Base-by-base conservation (phyloP, 2,329 filamentous ascomycete species). In the Epicoccum sorghinum region DNA sequence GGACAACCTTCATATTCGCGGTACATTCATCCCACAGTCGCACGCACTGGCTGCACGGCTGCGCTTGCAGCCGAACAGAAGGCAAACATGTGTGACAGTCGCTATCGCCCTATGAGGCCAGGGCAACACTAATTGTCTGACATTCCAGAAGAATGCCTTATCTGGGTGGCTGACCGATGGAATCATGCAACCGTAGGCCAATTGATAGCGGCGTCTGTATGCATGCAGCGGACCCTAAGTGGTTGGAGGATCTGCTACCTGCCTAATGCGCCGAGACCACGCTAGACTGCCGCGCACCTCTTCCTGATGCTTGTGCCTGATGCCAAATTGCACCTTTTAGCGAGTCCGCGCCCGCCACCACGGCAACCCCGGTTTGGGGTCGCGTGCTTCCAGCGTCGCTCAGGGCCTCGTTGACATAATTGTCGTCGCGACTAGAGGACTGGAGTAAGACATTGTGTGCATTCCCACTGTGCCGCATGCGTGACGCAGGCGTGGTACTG, bases 301-400 rank as follows among this genome's bases (percentile, higher is more conserved):
- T 56, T 56, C 25, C 14, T 23, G 32, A 55, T 48, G 52, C 59
- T 61, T 64, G 61, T 59, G 27, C 54, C 50, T 13, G 41, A 59
- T 55, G 61, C 55, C 61, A 64, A 64, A 58, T 62, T 52, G 29
- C 40, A 51, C 22, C 18, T 36, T 27, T 29, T 43, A 47, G 57
- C 59, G 54, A 47, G 29, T 37, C 37, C 40, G 44, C 18, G 36
- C 22, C 54, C 35, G 44, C 47, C 42, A 39, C 41, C 22, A 39
- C 30, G 39, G 25, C 27, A 18, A 46, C 8, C 23, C 37, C 10
- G 22, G 18, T n/a, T 32, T 7, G 25, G 8, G 14, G 44, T 54
- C 52, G 51, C 46, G 39, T 51, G 42, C 55, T 50, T 42, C 35
- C 13, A 29, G 35, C 33, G 14, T 27, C 36, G 36, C 18, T 23